Conservation (phyloP, 2,329 filamentous ascomycete species). For the Diplodia corticola region DNA sequence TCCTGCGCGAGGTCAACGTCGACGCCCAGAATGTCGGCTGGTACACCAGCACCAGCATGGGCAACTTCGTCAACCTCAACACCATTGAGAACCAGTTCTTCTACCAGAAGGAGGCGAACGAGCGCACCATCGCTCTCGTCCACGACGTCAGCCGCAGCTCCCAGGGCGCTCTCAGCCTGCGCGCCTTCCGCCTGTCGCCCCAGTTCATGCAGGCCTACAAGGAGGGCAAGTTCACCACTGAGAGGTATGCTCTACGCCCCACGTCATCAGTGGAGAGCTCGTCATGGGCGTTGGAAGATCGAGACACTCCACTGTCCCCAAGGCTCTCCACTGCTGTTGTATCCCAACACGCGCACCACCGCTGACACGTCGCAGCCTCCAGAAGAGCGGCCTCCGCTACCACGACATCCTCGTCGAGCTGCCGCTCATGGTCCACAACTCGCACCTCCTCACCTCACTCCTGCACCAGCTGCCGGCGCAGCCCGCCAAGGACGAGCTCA, state of each 20-base stretch:
- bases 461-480: constrained; percentile 83
- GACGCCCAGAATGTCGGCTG: constrained; percentile 97
- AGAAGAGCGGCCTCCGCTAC: constrained; percentile 91
- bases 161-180: constrained; percentile 83
- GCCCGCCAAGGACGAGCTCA: constrained; percentile 65
- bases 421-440: constrained; percentile 90
- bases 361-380: constrained; percentile 61
- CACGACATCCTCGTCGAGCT: constrained; percentile 92
- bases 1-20: constrained; percentile 94
- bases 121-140: constrained; percentile 82
- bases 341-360: neutral
- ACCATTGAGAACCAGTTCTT: constrained; percentile 98
- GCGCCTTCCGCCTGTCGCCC: constrained; percentile 86
- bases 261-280: neutral
- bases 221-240: constrained; percentile 96
- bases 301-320: neutral
- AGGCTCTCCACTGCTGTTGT: neutral
- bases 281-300: neutral
- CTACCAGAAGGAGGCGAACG: constrained; percentile 91
- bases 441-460: constrained; percentile 91
- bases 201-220: constrained; percentile 89
- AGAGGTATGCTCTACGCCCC: constrained; percentile 64
- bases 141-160: constrained; percentile 95
- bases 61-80: constrained; percentile 92
- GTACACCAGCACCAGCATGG: constrained; percentile 99